phyloP scores from a whole-genome alignment of 139 green algal genomes.

The Chlamydomonas sphaeroides region DNA sequence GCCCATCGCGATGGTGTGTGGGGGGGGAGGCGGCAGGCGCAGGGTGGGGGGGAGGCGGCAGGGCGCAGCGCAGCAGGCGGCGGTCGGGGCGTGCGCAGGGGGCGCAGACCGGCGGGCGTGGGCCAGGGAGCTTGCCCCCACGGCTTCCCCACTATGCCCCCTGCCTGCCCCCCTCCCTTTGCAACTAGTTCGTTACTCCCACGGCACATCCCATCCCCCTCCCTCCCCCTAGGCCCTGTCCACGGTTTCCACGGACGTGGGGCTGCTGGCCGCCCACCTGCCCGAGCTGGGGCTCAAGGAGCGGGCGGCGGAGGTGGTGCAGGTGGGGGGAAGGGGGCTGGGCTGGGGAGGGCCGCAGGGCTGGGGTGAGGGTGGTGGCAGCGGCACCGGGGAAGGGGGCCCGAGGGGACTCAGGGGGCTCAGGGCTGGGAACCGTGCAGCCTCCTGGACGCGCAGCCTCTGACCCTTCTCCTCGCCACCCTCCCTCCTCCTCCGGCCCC shows the following conservation, averaged over 20 bases:
- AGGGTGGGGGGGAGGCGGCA: not conserved
- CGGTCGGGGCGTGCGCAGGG: not conserved
- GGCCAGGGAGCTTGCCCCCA: no score
- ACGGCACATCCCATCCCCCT: not conserved
- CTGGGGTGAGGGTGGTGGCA: not conserved
- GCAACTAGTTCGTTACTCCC: no score
- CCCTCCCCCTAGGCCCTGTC: constrained; percentile 58
- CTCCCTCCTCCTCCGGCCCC: no score
- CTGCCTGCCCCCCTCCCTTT: no score
- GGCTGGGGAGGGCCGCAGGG: not conserved
- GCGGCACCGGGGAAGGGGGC: not conserved
- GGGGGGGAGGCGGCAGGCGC: not conserved
- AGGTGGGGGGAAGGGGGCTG: not conserved
- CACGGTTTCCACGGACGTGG: constrained; percentile 69
- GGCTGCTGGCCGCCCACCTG: constrained; percentile 68
- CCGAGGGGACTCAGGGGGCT: no score
- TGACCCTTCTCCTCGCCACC: constrained; percentile 18
- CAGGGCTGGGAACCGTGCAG: no score
- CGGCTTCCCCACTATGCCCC: no score
- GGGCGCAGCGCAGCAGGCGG: no score
- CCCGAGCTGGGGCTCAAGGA: constrained; percentile 74
- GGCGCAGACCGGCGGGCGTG: no score
- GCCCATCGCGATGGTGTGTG: constrained; percentile 47
- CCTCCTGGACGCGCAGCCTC: no score
- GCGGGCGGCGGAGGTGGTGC: constrained; percentile 57